phyloP scores from a whole-genome alignment of 345 rosid genomes.

The Aquilaria malaccensis region DNA sequence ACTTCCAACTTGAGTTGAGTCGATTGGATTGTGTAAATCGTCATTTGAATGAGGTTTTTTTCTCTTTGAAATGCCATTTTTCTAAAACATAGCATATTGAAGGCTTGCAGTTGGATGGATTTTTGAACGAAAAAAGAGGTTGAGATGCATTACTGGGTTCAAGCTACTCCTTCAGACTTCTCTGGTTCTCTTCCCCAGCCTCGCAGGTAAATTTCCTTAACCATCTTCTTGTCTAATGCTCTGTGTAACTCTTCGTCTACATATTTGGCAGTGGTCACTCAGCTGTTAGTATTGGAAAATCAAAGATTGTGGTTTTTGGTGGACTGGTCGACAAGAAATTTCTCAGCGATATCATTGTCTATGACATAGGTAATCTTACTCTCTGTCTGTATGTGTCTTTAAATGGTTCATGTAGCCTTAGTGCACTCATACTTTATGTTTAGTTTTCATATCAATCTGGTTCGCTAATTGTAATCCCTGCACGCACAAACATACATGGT shows the following conservation, averaged over 20 bases:
- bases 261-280: constrained; percentile 67
- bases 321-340: constrained; percentile 82
- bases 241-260: neutral
- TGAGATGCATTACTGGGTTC: constrained; percentile 86
- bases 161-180: constrained; percentile 79
- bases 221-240: neutral
- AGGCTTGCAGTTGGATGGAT: too few relatives aligned
- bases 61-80: too few relatives aligned
- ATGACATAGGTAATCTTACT: constrained; percentile 56
- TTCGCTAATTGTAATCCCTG: too few relatives aligned
- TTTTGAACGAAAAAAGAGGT: neutral
- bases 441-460: too few relatives aligned
- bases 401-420: too few relatives aligned
- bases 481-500: too few relatives aligned
- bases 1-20: too few relatives aligned
- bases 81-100: too few relatives aligned
- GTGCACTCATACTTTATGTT: too few relatives aligned
- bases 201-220: constrained; percentile 49
- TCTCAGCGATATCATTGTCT: constrained; percentile 60
- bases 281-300: constrained; percentile 66
- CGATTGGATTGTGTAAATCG: too few relatives aligned
- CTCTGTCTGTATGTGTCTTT: neutral
- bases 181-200: constrained; percentile 67
- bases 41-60: too few relatives aligned
- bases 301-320: constrained; percentile 81